Percentiles rank a stretch among this genome's conserved stretches.
These are phyloP conservation scores for Tetrahymena elliotti DNA, from an alignment of 73 alveolate species.

Conservation along the genomic window DNA sequence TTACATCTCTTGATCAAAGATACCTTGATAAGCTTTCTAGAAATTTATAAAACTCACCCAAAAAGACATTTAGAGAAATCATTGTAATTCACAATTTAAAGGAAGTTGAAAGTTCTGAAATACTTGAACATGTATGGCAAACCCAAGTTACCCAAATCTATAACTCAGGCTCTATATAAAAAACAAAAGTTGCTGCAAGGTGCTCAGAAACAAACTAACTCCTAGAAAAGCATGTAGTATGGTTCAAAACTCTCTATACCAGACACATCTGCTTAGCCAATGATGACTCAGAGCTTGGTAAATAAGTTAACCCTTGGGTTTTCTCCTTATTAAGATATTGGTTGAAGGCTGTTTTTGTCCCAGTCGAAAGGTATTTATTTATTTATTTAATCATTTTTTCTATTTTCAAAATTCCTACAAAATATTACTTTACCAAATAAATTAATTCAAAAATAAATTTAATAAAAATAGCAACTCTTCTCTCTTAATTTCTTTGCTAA, in stretches of 20 bases:
- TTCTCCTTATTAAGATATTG: slow-evolving; percentile 36
- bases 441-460: no score
- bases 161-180: slow-evolving; percentile 17
- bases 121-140: slow-evolving; percentile 33
- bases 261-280: slow-evolving; percentile 49
- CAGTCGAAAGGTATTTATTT: slow-evolving; percentile 20
- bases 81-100: slow-evolving; percentile 46
- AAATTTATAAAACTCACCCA: slow-evolving; percentile 16
- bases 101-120: slow-evolving; percentile 39
- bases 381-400: no score
- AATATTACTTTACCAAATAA: no score
- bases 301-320: slow-evolving; percentile 28
- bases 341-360: slow-evolving; percentile 38
- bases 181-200: slow-evolving; percentile 36
- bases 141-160: slow-evolving; percentile 29
- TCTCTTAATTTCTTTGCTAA: no score
- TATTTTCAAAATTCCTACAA: no score
- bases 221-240: slow-evolving; percentile 30
- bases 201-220: slow-evolving; percentile 4
- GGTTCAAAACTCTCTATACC: slow-evolving; percentile 46
- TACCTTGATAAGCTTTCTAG: slow-evolving; percentile 38
- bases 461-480: no score
- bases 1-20: slow-evolving; percentile 42
- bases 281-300: slow-evolving; percentile 31
- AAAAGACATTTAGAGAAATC: slow-evolving; percentile 41